Percentiles rank a stretch among this genome's conserved stretches.
Evolutionary conservation across 805 yeast genomes (phyloP).

Genomic region (Candida saitoana): DNA sequence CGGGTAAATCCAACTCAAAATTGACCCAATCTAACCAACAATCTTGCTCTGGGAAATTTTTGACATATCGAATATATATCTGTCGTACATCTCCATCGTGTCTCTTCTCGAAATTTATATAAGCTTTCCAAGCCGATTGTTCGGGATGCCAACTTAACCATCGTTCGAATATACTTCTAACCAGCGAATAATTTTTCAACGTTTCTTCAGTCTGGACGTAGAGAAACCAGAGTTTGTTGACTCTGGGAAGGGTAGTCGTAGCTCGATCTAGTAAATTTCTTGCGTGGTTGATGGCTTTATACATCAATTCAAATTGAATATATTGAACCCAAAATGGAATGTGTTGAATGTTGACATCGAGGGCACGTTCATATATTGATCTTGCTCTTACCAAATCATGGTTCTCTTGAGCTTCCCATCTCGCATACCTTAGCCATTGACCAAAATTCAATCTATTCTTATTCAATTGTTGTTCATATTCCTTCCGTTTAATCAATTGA

Average conservation of each 20-base stretch:
- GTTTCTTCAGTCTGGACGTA: conserved; percentile 82
- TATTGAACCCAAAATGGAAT: conserved; percentile 86
- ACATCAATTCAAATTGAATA: conserved; percentile 69
- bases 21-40: conserved; percentile 76
- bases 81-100: conserved; percentile 60
- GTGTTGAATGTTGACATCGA: conserved; percentile 68
- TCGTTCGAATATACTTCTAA: conserved; percentile 62
- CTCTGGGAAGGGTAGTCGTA: conserved; percentile 65
- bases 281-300: conserved; percentile 79
- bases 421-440: conserved; percentile 91
- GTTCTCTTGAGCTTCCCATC: conserved; percentile 73
- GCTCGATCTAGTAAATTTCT: conserved; percentile 80
- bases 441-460: conserved; percentile 76
- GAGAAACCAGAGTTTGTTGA: conserved; percentile 82
- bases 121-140: conserved; percentile 68
- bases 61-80: conserved; percentile 54
- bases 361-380: conserved; percentile 82
- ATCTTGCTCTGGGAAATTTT: conserved; percentile 25
- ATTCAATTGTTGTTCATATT: conserved; percentile 82
- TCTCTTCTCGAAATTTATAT: conserved; percentile 66
- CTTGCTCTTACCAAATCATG: conserved; percentile 77
- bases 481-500: conserved; percentile 74
- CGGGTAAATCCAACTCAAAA: conserved; percentile 51
- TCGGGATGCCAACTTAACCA: conserved; percentile 83
- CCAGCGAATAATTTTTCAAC: conserved; percentile 57